Evolutionary conservation across 78 protist genomes (phyloP), one percentile per base, ranked within the genome.

Genomic region (Pelomyxa schiedti): DNA sequence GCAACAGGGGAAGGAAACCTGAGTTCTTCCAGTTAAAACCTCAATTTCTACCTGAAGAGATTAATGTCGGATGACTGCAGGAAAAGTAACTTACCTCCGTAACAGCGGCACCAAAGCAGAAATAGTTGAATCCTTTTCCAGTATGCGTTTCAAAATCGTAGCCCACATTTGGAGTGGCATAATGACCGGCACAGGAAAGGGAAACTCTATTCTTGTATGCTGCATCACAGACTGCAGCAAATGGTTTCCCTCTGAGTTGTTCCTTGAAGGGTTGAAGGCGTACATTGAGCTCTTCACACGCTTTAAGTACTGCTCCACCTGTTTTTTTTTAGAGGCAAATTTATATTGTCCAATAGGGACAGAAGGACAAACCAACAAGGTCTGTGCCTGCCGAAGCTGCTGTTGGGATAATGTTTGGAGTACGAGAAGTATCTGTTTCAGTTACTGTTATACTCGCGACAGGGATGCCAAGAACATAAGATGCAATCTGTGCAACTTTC

Each of bases 291-390:
- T 75, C 84, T 28, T 74, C 30, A 78, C 99, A 96, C 1, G 98
- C 97, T 58, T 92, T 80, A 66, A 69, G 77, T 4, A 93, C 92
- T 0, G 99, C 98, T n/a, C n/a, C n/a, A n/a, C n/a, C n/a, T n/a
- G n/a, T n/a, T n/a, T n/a, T n/a, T n/a, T n/a, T n/a, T n/a, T n/a
- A n/a, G n/a, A n/a, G n/a, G n/a, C n/a, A n/a, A n/a, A n/a, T n/a
- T n/a, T n/a, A n/a, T n/a, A n/a, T n/a, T n/a, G n/a, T n/a, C n/a
- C n/a, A n/a, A n/a, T n/a, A n/a, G n/a, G n/a, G n/a, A n/a, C n/a
- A n/a, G n/a, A n/a, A n/a, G n/a, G n/a, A n/a, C n/a, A n/a, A n/a
- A n/a, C n/a, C n/a, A n/a, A n/a, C n/a, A n/a, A n/a, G n/a, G 89
- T 77, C 32, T 16, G 32, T 47, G 77, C 75, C 72, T 65, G 52